These are phyloP conservation scores for Fusarium cyanostomum DNA, from an alignment of 2,329 filamentous ascomycete species.

Conservation along the genomic window DNA sequence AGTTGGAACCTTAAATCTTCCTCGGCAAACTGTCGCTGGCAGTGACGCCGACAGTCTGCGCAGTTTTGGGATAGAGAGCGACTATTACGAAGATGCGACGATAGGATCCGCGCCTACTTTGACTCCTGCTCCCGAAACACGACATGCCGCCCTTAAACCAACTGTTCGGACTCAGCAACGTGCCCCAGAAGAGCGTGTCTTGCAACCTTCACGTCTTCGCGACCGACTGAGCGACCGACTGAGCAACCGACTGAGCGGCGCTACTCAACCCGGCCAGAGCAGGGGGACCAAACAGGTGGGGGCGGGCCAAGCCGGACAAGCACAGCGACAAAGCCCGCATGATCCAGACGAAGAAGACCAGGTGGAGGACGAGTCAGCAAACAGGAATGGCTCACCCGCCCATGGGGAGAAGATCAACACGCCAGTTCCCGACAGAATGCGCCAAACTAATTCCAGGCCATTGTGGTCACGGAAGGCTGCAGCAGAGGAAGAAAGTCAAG, in stretches of 20 bases:
- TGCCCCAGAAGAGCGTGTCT: not conserved
- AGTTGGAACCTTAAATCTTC: not conserved
- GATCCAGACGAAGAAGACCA: slow-evolving; percentile 11
- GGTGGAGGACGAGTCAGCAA: slow-evolving; percentile 4
- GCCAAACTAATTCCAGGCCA: slow-evolving; percentile 1
- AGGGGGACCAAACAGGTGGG: not conserved
- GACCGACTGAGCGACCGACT: not conserved
- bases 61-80: slow-evolving; percentile 51
- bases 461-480: not conserved
- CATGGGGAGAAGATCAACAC: slow-evolving; percentile 32
- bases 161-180: not conserved
- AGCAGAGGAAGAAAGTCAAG: not conserved
- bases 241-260: not conserved
- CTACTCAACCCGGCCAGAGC: not conserved
- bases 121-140: slow-evolving; percentile 6
- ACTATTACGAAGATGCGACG: slow-evolving; percentile 50
- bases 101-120: slow-evolving; percentile 45
- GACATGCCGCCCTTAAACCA: not conserved
- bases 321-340: not conserved
- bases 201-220: not conserved
- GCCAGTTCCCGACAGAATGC: slow-evolving; percentile 25
- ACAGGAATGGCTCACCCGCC: not conserved
- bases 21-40: slow-evolving; percentile 11
- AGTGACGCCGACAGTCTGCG: slow-evolving; percentile 47
- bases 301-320: not conserved